Base-by-base conservation (phyloP, 129 eudicot genomes). In the Flaveria robusta region DNA sequence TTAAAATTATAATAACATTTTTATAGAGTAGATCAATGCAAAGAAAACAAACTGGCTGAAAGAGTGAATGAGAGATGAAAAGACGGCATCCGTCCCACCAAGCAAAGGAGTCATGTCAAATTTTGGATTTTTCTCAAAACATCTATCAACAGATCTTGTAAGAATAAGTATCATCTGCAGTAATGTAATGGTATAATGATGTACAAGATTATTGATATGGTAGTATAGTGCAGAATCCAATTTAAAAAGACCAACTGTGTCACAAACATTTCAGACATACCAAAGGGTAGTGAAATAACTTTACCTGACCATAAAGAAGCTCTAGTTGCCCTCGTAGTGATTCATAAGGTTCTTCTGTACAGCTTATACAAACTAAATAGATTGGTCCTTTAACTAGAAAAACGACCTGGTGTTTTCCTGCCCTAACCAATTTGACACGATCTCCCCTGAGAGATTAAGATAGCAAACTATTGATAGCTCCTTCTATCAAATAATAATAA, bases 51-150 rank as follows among this genome's bases (percentile, higher is more conserved):
- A 94, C 99, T 93, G 88, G 78, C 96, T 89, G 87, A 89, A 94
- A 54, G 94, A 91, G 86, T 86, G 99, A 85, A 94, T 87, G 83
- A 94, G 93, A 71, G 97, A 94, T 12, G 97, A 94, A 83, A 94
- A 94, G 29, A 94, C 92, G 7, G 72, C 86, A 68, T 94, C 99
- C 51, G 99, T 94, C 76, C 99, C 99, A 58, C 99, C 97, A 67
- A 94, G 99, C 90, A 94, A 79, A 86, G 97, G 96, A 15, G 97
- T 91, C 99, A 94, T 94, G 81, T 94, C 99, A 80, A 94, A 94
- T 83, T 91, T 94, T 5, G 99, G 78, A 67, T 94, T 94, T 90
- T 87, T 94, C 91, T 91, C 97, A 67, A 94, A 94, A 66, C 99
- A 94, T 84, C 90, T 86, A 85, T 91, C 89, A 20, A 94, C 86